A percentile compares a stretch with the other conserved stretches of the same genome.
Conservation (phyloP, 2,329 filamentous ascomycete genomes). For the Simplicillium aogashimaense region DNA sequence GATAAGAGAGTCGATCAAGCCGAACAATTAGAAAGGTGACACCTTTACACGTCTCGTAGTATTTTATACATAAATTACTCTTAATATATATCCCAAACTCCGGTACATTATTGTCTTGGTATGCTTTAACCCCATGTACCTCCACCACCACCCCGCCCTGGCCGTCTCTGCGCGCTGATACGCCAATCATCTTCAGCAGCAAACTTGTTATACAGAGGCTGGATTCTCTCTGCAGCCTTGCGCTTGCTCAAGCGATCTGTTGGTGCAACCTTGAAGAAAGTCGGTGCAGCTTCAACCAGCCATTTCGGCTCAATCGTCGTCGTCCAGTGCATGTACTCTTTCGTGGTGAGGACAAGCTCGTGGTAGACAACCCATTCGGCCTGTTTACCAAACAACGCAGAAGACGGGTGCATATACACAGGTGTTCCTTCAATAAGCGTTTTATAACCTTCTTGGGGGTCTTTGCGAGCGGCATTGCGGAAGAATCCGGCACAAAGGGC, state of each 20-base stretch:
- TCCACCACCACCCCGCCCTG: conserved; percentile 72
- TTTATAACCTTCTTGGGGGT: conserved; percentile 95
- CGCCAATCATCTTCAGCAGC: conserved; percentile 92
- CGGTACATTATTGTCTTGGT: not conserved
- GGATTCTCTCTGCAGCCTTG: conserved; percentile 88
- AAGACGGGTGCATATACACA: conserved; percentile 88
- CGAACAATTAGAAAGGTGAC: no score
- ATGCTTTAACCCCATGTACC: conserved; percentile 74
- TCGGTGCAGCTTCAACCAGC: conserved; percentile 93
- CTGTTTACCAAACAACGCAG: conserved; percentile 88
- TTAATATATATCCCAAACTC: no score
- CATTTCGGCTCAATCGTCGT: conserved; percentile 89
- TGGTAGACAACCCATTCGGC: conserved; percentile 96
- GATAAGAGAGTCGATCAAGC: not conserved
- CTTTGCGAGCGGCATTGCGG: conserved; percentile 87
- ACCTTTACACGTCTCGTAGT: no score
- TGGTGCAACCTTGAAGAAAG: conserved; percentile 94
- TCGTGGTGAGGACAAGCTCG: conserved; percentile 80
- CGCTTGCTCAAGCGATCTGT: conserved; percentile 81
- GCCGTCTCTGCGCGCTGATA: conserved; percentile 75
- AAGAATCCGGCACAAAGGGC: conserved; percentile 92
- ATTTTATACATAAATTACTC: no score
- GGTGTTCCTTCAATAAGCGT: conserved; percentile 92
- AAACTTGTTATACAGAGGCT: conserved; percentile 90
- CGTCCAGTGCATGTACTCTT: conserved; percentile 97